A percentile compares a stretch with the other conserved stretches of the same genome.
These are phyloP conservation scores for Sporothrix inflata DNA, from an alignment of 2,329 filamentous ascomycete genomes.

Conservation along the genomic window DNA sequence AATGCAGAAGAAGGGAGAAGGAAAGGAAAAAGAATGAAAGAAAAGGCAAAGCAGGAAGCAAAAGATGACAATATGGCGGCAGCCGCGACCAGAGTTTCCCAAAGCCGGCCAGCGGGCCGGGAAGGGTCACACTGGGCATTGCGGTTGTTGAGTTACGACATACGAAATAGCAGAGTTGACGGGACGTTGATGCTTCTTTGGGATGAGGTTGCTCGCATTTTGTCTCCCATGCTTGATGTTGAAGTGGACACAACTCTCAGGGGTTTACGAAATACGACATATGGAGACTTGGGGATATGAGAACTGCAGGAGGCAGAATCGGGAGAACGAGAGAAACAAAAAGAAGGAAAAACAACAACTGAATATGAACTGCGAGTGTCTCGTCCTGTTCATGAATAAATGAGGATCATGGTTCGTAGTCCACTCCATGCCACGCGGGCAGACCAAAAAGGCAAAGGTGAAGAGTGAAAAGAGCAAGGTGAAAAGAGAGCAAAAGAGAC, in stretches of 20 bases:
- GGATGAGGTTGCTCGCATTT: background rate
- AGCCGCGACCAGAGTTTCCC: background rate
- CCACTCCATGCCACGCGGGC: background rate
- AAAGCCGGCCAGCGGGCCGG: conserved; percentile 10
- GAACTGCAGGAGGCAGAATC: background rate
- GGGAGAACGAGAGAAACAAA: background rate
- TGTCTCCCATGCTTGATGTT: background rate
- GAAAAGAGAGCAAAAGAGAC: background rate
- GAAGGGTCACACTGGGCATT: background rate
- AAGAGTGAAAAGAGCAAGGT: background rate
- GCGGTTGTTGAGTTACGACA: background rate
- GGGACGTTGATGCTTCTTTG: background rate
- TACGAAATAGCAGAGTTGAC: background rate
- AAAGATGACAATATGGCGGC: background rate
- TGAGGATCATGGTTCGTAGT: background rate
- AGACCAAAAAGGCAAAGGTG: background rate
- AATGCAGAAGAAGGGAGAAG: background rate
- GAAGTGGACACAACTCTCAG: background rate
- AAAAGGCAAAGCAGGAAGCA: background rate
- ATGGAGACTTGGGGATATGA: conserved; percentile 9
- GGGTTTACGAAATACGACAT: background rate
- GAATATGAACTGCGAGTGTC: background rate
- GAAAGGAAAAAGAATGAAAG: background rate
- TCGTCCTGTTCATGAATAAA: background rate
- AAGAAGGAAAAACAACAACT: too few relatives aligned